A percentile compares a stretch with the other conserved stretches of the same genome.
phyloP scores from a whole-genome alignment of 2,329 filamentous ascomycete species.

The Aulographum hederae region DNA sequence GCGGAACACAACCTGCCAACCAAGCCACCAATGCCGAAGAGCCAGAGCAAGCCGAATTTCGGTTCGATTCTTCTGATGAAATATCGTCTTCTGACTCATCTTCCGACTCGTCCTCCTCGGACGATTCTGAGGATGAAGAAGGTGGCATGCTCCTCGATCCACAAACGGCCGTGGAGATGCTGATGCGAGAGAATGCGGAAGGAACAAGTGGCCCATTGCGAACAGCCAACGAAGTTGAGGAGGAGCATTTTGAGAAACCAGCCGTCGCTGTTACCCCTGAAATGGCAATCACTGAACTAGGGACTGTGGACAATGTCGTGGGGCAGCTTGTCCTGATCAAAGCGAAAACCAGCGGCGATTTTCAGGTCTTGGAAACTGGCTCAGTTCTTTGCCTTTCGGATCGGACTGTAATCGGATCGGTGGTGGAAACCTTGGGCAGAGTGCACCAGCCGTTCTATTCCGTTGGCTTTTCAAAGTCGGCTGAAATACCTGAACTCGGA shows the following conservation, averaged over 20 bases:
- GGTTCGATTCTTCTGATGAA: conserved; percentile 43
- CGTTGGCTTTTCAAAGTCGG: conserved; percentile 51
- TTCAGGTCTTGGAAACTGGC: conserved; percentile 66
- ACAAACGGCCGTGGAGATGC: conserved; percentile 64
- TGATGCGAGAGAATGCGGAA: conserved; percentile 69
- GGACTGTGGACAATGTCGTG: conserved; percentile 57
- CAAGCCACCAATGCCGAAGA: too few relatives aligned
- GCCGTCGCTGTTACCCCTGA: conserved; percentile 60
- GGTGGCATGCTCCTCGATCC: conserved; percentile 59
- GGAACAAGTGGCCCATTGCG: conserved; percentile 53
- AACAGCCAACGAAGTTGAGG: conserved; percentile 63
- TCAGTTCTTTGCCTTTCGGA: conserved; percentile 68
- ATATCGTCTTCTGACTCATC: too few relatives aligned
- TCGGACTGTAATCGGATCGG: conserved; percentile 57
- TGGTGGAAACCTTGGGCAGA: conserved; percentile 73
- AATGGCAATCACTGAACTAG: conserved; percentile 61
- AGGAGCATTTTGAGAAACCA: conserved; percentile 39
- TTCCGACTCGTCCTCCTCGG: too few relatives aligned
- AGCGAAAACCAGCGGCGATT: conserved; percentile 61
- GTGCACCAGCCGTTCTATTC: conserved; percentile 78
- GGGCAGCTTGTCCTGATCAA: conserved; percentile 44
- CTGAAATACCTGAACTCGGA: conserved; percentile 48
- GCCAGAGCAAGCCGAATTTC: conserved; percentile 67
- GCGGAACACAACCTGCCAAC: too few relatives aligned
- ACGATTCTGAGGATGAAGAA: conserved; percentile 41